Evolutionary conservation across 495 filamentous ascomycete species (phyloP).

Genomic region (Penicillium lividum): DNA sequence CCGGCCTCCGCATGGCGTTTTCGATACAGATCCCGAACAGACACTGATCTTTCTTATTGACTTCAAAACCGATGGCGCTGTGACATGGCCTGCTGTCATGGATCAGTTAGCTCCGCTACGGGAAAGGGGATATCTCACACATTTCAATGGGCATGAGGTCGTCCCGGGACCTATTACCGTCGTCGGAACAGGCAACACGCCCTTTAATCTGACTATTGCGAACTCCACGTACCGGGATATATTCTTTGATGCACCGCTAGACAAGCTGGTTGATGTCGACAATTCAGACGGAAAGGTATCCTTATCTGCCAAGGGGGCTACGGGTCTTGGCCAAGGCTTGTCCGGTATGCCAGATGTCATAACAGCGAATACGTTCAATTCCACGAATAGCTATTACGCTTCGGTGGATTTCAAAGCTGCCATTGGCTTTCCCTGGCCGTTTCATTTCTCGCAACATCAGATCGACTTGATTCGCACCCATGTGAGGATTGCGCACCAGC

Average conservation of each 20-base stretch:
- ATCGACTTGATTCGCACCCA: conserved; percentile 62
- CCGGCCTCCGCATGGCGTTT: conserved; percentile 38
- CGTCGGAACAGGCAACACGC: conserved; percentile 76
- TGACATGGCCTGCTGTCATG: conserved; percentile 54
- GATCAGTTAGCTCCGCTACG: conserved; percentile 66
- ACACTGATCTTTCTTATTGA: conserved; percentile 70
- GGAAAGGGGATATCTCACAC: conserved; percentile 61
- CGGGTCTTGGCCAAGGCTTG: conserved; percentile 37
- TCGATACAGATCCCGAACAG: conserved; percentile 56
- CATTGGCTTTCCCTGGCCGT: conserved; percentile 40
- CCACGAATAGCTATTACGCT: conserved; percentile 51
- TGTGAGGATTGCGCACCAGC: conserved; percentile 65
- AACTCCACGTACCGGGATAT: conserved; percentile 53
- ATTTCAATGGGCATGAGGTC: conserved; percentile 52
- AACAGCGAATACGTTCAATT: conserved; percentile 42
- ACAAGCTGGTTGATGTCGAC: conserved; percentile 32
- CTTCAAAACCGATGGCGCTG: conserved; percentile 59
- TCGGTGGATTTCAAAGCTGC: conserved; percentile 46
- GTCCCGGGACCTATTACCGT: conserved; percentile 66
- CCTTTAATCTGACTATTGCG: conserved; percentile 61
- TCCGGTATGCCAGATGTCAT: conserved; percentile 38
- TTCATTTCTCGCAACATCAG: conserved; percentile 51
- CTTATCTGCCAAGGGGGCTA: conserved; percentile 1
- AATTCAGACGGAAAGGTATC: neutral
- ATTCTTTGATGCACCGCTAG: conserved; percentile 66